Conservation (phyloP, 1,139 yeast genomes). For the Sugiyamaella castrensis region DNA sequence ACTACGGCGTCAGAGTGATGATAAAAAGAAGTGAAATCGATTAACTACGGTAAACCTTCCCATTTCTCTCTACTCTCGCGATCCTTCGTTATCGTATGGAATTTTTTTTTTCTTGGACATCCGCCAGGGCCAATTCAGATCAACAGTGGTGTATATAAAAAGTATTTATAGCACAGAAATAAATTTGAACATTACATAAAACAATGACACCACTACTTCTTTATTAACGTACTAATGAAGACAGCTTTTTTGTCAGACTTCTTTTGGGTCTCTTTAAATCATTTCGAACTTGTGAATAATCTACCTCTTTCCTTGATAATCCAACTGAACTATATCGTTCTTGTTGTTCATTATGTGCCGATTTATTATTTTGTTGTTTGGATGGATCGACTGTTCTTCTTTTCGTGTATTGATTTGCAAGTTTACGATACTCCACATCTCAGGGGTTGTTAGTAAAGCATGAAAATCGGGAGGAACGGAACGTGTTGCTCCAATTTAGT, state of each 20-base stretch:
- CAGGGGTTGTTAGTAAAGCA: too few relatives aligned
- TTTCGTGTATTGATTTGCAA: slow-evolving; percentile 33
- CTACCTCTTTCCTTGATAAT: not conserved
- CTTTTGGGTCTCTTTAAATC: not conserved
- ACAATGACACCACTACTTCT: not conserved
- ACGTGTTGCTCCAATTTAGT: too few relatives aligned
- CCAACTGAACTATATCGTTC: not conserved
- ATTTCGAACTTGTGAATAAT: not conserved
- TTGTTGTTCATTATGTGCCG: not conserved
- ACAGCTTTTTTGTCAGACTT: not conserved
- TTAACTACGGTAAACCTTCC: too few relatives aligned
- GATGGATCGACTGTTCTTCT: slow-evolving; percentile 16
- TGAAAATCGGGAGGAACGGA: too few relatives aligned
- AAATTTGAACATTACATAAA: too few relatives aligned
- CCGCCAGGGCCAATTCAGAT: too few relatives aligned
- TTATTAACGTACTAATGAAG: not conserved
- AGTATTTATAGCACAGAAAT: too few relatives aligned
- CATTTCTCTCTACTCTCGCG: too few relatives aligned
- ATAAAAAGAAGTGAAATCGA: slow-evolving; percentile 4
- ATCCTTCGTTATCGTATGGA: too few relatives aligned
- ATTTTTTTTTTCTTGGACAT: too few relatives aligned
- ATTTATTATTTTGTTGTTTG: not conserved
- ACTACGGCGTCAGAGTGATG: slow-evolving; percentile 8
- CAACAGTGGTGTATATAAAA: too few relatives aligned
- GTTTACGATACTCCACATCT: slow-evolving; percentile 33